phyloP scores from a whole-genome alignment of 2,329 filamentous ascomycete species.

The Colletotrichum liaoningense region DNA sequence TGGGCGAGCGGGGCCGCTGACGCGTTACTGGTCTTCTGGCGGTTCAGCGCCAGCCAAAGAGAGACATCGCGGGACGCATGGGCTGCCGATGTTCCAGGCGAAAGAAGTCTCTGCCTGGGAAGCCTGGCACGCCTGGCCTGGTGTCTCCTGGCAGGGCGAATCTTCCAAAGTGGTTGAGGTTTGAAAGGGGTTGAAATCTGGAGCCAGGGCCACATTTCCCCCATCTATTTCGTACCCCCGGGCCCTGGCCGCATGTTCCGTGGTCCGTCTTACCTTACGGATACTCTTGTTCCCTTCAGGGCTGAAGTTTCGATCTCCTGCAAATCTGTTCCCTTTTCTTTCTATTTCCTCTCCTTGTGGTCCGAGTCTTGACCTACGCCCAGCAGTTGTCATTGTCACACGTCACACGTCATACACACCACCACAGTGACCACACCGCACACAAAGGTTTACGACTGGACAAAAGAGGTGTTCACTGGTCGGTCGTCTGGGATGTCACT shows the following conservation, averaged over 20 bases:
- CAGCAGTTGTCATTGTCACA: neutral
- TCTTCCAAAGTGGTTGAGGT: neutral
- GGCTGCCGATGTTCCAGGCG: conserved; percentile 26
- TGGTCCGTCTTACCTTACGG: neutral
- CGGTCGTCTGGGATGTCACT: neutral
- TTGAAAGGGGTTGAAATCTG: neutral
- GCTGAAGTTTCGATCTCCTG: conserved; percentile 7
- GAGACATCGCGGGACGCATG: conserved; percentile 15
- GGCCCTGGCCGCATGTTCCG: neutral
- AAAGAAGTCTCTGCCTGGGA: too few relatives aligned
- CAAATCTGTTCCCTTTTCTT: conserved; percentile 1
- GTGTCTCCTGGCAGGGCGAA: neutral
- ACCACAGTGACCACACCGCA: neutral
- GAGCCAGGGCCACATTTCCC: neutral
- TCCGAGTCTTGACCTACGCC: neutral
- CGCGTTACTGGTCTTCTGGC: conserved; percentile 14
- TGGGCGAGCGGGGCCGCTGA: conserved; percentile 30
- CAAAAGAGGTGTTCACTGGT: neutral
- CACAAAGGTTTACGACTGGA: neutral
- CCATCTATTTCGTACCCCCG: neutral
- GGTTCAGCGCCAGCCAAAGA: neutral
- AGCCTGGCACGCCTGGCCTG: too few relatives aligned
- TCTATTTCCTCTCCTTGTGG: neutral
- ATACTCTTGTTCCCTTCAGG: neutral
- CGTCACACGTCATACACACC: neutral